Evolutionary conservation across 495 filamentous ascomycete genomes (phyloP), one percentile per base, ranked within the genome.

Genomic region (Daldinia bambusicola): DNA sequence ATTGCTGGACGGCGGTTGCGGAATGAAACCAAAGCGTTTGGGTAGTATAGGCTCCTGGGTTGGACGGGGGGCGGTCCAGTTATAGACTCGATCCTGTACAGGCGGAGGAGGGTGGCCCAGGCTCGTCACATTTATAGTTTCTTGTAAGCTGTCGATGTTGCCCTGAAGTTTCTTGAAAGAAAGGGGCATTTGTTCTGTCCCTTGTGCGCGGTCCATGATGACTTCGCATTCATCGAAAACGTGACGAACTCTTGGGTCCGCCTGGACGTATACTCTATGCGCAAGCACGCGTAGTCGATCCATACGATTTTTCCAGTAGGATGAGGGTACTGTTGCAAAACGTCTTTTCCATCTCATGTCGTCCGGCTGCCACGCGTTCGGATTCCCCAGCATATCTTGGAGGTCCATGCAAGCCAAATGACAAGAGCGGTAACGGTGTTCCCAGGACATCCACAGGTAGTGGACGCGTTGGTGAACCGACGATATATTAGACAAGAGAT

Each of bases 271-370:
- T 40, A 74, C 67, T 9, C 43, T 61, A 0, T 60, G 4, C 8
- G 67, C 73, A 32, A 72, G 37, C 40, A 34, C 38, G n/a, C 40
- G 12, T 6, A 65, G 13, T 10, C 63, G 55, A 13, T 77, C 67
- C 2, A 67, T 9, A 1, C 18, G 30, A 18, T 10, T 63, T 70
- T 64, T 71, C 67, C 61, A 69, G 45, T 34, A 51, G 12, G 61
- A 63, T 6, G 75, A 71, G 30, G 70, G 68, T 20, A 77, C n/a
- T 12, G 57, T 26, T 20, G 61, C 6, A 63, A 77, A 66, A 2
- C 41, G 61, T 4, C 18, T 58, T 45, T 66, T 71, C 65, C 65
- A 74, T 4, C 2, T 41, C 3, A 14, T 9, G 56, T 77, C 73
- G 13, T 63, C 34, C 3, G 67, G 61, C 10, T 61, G 9, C 13